Conservation (phyloP, 768 basidiomycete genomes). For the Phanerochaete sordida region DNA sequence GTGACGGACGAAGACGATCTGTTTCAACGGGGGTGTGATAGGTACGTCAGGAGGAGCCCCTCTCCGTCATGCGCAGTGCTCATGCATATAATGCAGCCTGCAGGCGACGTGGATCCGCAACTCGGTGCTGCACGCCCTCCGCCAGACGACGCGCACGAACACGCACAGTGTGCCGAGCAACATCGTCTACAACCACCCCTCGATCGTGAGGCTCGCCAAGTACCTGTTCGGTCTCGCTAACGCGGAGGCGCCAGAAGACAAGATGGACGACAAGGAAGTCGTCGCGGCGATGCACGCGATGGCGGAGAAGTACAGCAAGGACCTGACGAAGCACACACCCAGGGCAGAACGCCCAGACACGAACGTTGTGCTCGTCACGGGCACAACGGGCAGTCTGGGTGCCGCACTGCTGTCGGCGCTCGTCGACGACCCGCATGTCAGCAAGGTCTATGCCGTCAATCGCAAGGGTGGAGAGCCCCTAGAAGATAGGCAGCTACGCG, state of each 20-base stretch:
- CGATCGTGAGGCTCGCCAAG: not conserved
- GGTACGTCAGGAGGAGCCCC: conserved; percentile 19
- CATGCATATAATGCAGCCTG: conserved; percentile 27
- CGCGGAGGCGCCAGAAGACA: not conserved
- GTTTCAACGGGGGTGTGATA: conserved; percentile 39
- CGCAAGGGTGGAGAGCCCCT: not conserved
- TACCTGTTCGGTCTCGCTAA: not conserved
- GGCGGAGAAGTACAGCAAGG: conserved; percentile 5
- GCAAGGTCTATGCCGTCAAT: conserved; percentile 16
- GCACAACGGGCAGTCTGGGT: conserved; percentile 23
- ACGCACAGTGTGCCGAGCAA: conserved; percentile 23
- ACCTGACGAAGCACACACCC: conserved; percentile 5
- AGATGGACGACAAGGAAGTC: not conserved
- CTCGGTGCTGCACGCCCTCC: conserved; percentile 32
- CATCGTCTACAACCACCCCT: conserved; percentile 34
- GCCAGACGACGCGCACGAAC: conserved; percentile 20
- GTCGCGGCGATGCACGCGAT: conserved; percentile 6
- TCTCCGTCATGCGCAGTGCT: not conserved
- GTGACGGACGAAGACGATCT: conserved; percentile 33
- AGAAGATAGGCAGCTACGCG: not conserved
- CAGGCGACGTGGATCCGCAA: conserved; percentile 40
- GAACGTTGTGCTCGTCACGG: conserved; percentile 21
- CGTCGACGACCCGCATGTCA: conserved; percentile 10
- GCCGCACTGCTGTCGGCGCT: conserved; percentile 13
- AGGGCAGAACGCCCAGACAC: not conserved